Evolutionary conservation across 805 yeast species (phyloP), one percentile per base, ranked within the genome.

Genomic region (Candida maesae): DNA sequence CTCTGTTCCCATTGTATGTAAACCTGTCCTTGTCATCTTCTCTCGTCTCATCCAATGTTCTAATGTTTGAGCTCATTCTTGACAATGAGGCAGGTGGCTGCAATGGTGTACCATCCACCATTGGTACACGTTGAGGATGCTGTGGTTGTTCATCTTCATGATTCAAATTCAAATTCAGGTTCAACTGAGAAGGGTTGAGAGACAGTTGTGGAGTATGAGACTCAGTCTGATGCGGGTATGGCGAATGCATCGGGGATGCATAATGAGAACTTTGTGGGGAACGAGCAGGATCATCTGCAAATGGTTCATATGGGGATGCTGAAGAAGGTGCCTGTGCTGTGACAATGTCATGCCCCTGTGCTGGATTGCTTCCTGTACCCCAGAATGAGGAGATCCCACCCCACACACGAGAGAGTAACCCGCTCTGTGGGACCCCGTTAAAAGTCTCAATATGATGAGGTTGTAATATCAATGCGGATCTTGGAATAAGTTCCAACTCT

Each of bases 401-500:
- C 33, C 59, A 57, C 3, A 67, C 45, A 42, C 59, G 59, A 4
- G 62, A 59, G 9, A 67, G 29, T 7, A 65, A 42, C 0, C 71
- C 61, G 5, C 39, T 42, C 8, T 44, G 23, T 2, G 42, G 26
- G 4, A 46, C 17, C 44, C 55, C 17, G 39, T 57, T 20, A 48
- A 60, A 53, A 36, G 68, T 61, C 44, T 55, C 39, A 20, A 58
- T 57, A 18, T 55, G 55, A 23, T 70, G 65, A 0, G 93, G 90
- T 55, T 84, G 84, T 48, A 89, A 65, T 18, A 86, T 79, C 35
- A 89, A 60, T 0, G 84, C 86, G 10, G 95, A 81, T 42, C 95
- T 69, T 2, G 91, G 90, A 13, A 76, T 70, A 38, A 89, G 64
- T 17, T 77, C 79, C 40, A 89, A 65, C 4, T 67, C 72, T 19